Conservation (phyloP, 371 early-diverging fungal species). For the Haplosporangium sp. region DNA sequence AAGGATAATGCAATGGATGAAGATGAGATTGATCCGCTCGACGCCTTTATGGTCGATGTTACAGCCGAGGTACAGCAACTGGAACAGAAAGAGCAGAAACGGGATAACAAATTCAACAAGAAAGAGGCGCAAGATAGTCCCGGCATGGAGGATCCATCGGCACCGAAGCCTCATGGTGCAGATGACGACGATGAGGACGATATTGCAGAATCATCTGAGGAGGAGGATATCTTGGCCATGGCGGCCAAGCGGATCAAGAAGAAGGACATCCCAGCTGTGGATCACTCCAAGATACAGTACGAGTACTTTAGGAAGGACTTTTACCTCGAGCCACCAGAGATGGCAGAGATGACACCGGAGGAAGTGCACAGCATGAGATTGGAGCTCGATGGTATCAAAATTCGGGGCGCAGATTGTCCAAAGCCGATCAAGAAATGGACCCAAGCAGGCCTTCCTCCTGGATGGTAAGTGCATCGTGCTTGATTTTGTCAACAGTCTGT, state of each 20-base stretch:
- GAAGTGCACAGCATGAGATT: conserved; percentile 87
- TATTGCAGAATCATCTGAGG: conserved; percentile 58
- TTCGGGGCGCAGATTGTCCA: conserved; percentile 89
- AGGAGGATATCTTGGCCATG: conserved; percentile 84
- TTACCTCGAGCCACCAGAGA: conserved; percentile 95
- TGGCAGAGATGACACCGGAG: conserved; percentile 82
- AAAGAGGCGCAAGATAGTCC: conserved; percentile 30
- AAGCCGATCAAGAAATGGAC: conserved; percentile 97
- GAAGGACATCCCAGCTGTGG: conserved; percentile 92
- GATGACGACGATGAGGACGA: conserved; percentile 68
- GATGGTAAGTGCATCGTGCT: conserved; percentile 52
- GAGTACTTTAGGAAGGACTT: conserved; percentile 95
- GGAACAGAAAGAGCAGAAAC: conserved; percentile 70
- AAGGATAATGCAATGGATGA: conserved; percentile 54
- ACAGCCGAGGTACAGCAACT: conserved; percentile 77
- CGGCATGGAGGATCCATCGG: neutral
- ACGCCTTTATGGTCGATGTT: conserved; percentile 90
- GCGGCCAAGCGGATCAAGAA: conserved; percentile 87
- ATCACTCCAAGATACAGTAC: conserved; percentile 89
- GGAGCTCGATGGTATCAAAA: conserved; percentile 95
- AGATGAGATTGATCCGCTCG: conserved; percentile 75
- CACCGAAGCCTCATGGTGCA: conserved; percentile 27
- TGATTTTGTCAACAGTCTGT: neutral
- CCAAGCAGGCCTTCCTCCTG: conserved; percentile 89
- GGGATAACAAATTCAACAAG: conserved; percentile 42